Conservation (phyloP, 108 stramenopile genomes). For the Cylindrotheca fusiformis region DNA sequence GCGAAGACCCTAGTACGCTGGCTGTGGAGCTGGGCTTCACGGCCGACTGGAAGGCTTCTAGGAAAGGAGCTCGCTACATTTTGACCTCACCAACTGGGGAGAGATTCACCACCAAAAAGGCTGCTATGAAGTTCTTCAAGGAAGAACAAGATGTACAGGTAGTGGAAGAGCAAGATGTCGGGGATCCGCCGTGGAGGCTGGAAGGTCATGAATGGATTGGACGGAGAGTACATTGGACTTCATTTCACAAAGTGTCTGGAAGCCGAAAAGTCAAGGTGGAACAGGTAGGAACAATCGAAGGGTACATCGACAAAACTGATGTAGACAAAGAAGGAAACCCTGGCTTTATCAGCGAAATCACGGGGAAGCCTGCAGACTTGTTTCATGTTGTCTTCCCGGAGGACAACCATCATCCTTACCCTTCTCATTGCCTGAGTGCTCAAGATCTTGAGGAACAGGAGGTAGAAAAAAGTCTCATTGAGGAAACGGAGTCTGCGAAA, state of each 20-base stretch:
- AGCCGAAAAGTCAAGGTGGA: conserved; percentile 38
- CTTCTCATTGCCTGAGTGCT: conserved; percentile 28
- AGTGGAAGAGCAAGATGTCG: conserved; percentile 32
- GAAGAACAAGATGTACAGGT: conserved; percentile 18
- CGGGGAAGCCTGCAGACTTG: conserved; percentile 63
- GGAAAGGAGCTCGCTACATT: conserved; percentile 35
- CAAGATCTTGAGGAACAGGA: conserved; percentile 85
- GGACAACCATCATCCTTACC: conserved; percentile 45
- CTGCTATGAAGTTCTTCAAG: conserved; percentile 40
- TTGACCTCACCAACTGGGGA: conserved; percentile 49
- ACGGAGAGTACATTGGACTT: conserved; percentile 36
- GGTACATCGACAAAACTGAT: conserved; percentile 77
- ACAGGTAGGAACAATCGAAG: conserved; percentile 54
- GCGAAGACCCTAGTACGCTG: conserved; percentile 41
- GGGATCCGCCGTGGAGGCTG: conserved; percentile 84
- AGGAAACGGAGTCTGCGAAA: conserved; percentile 16
- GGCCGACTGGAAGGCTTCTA: conserved; percentile 48
- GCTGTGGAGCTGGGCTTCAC: conserved; percentile 51
- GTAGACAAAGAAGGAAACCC: conserved; percentile 78
- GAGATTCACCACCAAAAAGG: conserved; percentile 57
- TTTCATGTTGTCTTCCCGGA: conserved; percentile 80
- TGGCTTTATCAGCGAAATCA: conserved; percentile 68
- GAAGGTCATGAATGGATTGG: conserved; percentile 59
- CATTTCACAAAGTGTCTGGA: conserved; percentile 36
- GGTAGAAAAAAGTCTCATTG: conserved; percentile 47